A percentile compares a stretch with the other conserved stretches of the same genome.
Evolutionary conservation across 768 basidiomycete species (phyloP).

Genomic region (Rhodocollybia butyracea): DNA sequence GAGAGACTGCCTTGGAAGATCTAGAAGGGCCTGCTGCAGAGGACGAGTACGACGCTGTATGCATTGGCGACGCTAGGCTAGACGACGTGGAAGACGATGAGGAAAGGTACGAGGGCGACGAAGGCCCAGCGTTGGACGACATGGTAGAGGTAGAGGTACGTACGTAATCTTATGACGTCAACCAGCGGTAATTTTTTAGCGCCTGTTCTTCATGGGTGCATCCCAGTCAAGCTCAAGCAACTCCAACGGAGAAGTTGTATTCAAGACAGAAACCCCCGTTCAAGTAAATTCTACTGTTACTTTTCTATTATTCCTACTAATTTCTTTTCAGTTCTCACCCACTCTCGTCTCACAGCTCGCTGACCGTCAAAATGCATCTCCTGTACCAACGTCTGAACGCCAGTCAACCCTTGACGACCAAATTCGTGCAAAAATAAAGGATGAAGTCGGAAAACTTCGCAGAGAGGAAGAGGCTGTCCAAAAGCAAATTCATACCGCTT

Average conservation of each 20-base stretch:
- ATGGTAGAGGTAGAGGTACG: no score
- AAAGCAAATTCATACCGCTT: conserved; percentile 68
- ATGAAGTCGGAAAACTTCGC: conserved; percentile 62
- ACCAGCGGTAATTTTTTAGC: no score
- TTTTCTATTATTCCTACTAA: conserved; percentile 10
- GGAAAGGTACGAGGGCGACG: no score
- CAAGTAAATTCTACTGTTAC: conserved; percentile 34
- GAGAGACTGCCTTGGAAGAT: no score
- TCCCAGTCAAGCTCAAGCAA: conserved; percentile 59
- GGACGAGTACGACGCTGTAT: no score
- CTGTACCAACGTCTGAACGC: conserved; percentile 60
- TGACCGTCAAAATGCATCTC: conserved; percentile 55
- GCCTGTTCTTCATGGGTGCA: conserved; percentile 67
- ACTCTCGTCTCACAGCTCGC: conserved; percentile 79
- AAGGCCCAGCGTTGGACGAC: no score
- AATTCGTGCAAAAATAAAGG: conserved; percentile 67
- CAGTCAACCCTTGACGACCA: conserved; percentile 73
- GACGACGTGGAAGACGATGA: no score
- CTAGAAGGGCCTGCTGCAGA: no score
- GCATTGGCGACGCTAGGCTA: no score
- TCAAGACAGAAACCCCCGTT: conserved; percentile 50
- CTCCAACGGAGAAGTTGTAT: conserved; percentile 59
- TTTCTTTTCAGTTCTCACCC: conserved; percentile 63
- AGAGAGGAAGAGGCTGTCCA: conserved; percentile 68
- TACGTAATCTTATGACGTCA: no score